Percentiles rank a stretch among this genome's conserved stretches.
Evolutionary conservation across 2,329 filamentous ascomycete species (phyloP).

Genomic region (Claviceps fusiformis): DNA sequence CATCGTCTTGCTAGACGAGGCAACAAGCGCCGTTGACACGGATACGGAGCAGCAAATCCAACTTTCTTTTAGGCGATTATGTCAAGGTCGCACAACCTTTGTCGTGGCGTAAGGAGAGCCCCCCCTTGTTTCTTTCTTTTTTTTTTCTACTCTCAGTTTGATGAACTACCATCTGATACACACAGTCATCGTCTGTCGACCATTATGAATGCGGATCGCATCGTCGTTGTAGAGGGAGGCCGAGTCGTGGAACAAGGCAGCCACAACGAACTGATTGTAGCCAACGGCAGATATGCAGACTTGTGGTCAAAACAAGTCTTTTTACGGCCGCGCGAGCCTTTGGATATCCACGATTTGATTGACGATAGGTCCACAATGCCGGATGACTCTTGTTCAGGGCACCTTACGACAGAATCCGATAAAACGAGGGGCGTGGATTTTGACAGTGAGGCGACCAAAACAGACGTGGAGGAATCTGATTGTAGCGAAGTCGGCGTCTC

Average conservation of each 20-base stretch:
- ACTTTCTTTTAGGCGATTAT: slow-evolving; percentile 43
- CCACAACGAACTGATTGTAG: slow-evolving; percentile 43
- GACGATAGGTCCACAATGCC: slow-evolving; percentile 14
- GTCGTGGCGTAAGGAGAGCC: slow-evolving; percentile 42
- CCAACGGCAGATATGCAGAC: slow-evolving; percentile 48
- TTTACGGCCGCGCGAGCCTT: slow-evolving; percentile 31
- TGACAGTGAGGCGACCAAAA: slow-evolving; percentile 12
- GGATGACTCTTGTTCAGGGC: slow-evolving; percentile 24
- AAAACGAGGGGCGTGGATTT: slow-evolving; percentile 12
- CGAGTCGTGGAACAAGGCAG: slow-evolving; percentile 49
- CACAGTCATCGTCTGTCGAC: slow-evolving; percentile 54
- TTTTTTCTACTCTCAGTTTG: too few species aligned
- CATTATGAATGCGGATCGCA: slow-evolving; percentile 54
- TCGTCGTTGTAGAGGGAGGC: slow-evolving; percentile 51
- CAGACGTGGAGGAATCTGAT: slow-evolving; percentile 9
- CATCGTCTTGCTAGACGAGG: slow-evolving; percentile 31
- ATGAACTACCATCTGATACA: slow-evolving; percentile 5
- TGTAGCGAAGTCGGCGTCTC: slow-evolving; percentile 20
- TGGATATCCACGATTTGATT: slow-evolving; percentile 1
- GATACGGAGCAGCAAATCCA: slow-evolving; percentile 47
- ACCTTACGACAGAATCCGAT: slow-evolving; percentile 20
- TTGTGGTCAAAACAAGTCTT: slow-evolving; percentile 53
- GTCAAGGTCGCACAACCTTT: slow-evolving; percentile 50
- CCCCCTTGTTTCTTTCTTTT: too few species aligned
- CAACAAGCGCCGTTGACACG: slow-evolving; percentile 35